Conservation (phyloP, 1,284 basidiomycete genomes). For the Heterobasidion parviporum region DNA sequence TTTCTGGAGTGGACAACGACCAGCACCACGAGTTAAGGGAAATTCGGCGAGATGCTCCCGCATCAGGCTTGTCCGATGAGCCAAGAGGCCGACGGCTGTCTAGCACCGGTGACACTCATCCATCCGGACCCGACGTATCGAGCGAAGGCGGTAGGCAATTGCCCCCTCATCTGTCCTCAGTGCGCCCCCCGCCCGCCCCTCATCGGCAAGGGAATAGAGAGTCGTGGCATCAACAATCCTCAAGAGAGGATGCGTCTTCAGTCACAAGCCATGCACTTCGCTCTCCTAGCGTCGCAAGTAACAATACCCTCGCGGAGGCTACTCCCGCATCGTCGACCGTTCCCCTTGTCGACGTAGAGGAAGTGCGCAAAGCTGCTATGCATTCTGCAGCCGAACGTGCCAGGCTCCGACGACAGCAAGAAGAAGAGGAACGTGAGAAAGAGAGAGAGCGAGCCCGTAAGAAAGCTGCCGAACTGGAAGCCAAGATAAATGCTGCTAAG, state of each 20-base stretch:
- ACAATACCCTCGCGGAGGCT: constrained; percentile 15
- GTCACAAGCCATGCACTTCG: constrained; percentile 2
- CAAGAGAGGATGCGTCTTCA: constrained; percentile 8
- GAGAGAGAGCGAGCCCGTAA: constrained; percentile 77
- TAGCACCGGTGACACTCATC: constrained; percentile 9
- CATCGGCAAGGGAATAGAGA: constrained; percentile 9
- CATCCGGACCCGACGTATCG: constrained; percentile 7
- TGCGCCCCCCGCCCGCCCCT: constrained; percentile 5
- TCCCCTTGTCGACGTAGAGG: constrained; percentile 55
- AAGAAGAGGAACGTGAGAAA: constrained; percentile 80
- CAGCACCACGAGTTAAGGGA: constrained; percentile 17
- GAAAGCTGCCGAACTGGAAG: constrained; percentile 85
- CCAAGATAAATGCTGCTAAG: constrained; percentile 48
- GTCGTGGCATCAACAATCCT: constrained; percentile 8
- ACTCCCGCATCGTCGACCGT: constrained; percentile 24
- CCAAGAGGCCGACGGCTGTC: constrained; percentile 29
- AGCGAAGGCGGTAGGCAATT: constrained; percentile 26
- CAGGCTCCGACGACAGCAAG: constrained; percentile 68
- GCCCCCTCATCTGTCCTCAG: constrained; percentile 26
- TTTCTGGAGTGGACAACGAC: constrained; percentile 1
- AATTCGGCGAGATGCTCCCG: constrained; percentile 9
- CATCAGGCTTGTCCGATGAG: constrained; percentile 18
- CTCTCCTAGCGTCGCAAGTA: constrained; percentile 9
- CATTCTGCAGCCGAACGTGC: constrained; percentile 86
- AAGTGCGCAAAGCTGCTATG: constrained; percentile 78